These are phyloP conservation scores for Backusella parvicylindrica DNA, from an alignment of 192 early-diverging fungal genomes.

Conservation along the genomic window DNA sequence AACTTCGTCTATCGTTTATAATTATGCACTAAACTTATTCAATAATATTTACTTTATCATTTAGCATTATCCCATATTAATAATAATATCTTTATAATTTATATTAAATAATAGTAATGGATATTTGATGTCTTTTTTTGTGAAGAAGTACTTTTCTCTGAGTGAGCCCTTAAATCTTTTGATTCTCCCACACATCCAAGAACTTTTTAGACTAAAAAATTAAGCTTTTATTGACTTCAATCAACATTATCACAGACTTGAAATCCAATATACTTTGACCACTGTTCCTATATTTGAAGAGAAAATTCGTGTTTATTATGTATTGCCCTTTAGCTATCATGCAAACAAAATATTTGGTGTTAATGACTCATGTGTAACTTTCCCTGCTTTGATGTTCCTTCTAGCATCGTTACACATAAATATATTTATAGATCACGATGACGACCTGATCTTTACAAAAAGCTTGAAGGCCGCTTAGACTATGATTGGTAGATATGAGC, in stretches of 20 bases:
- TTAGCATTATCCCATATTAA: not conserved
- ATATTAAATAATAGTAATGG: not conserved
- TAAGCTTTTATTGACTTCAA: not conserved
- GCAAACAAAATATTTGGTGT: not conserved
- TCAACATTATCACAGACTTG: not conserved
- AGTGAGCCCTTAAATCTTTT: not conserved
- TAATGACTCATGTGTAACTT: not conserved
- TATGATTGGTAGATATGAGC: not conserved
- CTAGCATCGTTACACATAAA: not conserved
- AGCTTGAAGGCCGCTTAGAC: not conserved
- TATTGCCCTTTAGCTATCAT: not conserved
- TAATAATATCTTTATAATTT: not conserved
- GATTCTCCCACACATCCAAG: not conserved
- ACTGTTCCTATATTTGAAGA: not conserved
- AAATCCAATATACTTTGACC: not conserved
- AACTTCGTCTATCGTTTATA: slow-evolving; percentile 13
- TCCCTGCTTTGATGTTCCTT: not conserved
- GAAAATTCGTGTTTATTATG: not conserved
- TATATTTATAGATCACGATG: not conserved
- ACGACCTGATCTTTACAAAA: not conserved
- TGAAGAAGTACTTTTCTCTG: not conserved
- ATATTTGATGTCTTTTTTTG: not conserved
- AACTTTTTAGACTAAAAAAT: not conserved
- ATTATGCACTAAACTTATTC: not conserved
- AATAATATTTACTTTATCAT: not conserved